Base-by-base conservation (phyloP, 495 filamentous ascomycete species). In the Glutinoglossum americanum region DNA sequence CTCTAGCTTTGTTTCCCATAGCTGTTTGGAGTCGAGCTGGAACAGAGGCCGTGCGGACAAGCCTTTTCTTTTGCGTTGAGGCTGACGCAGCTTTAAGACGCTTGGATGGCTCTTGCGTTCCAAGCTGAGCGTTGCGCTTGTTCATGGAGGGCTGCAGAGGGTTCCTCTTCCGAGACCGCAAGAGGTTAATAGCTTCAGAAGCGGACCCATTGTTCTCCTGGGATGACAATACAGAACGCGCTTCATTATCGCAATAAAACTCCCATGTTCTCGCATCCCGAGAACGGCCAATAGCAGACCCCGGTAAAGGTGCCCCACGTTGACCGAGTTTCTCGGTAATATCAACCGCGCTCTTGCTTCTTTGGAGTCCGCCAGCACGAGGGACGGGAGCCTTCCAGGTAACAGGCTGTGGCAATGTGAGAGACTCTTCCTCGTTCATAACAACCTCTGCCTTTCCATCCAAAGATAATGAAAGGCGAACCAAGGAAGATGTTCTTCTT, bases 231-330 rank as follows among this genome's bases (percentile, higher is more conserved):
- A 83, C 79, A 65, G 83, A 81, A 64, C 80, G 76, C 55, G 78
- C 81, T 58, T 86, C 81, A 8, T 76, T 77, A 63, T 87, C 85
- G 64, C 82, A 84, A 69, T 80, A 82, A 59, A 83, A 83, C 66
- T 92, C 84, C 89, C 89, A 94, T 33, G 81, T 83, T 30, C 84
- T 79, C 17, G 85, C 80, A 67, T 94, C 85, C 35, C 86, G 76
- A 45, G 87, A 92, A 41, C 88, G 77, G 28, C 89, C 87, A 60
- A 79, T 65, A 23, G 64, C 57, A 13, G 62, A 49, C 27, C 65
- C 62, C 45, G 51, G 27, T 37, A 54, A 77, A 59, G 30, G 41
- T 56, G 44, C 47, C 39, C 13, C 25, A 10, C 57, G 61, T 57
- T 65, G 51, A 51, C n/a, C 33, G 9, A 60, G 25, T 13, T 51